Percentiles rank a stretch among this genome's conserved stretches.
phyloP scores from a whole-genome alignment of 2,329 filamentous ascomycete genomes.

The Diaporthe aspalathi region DNA sequence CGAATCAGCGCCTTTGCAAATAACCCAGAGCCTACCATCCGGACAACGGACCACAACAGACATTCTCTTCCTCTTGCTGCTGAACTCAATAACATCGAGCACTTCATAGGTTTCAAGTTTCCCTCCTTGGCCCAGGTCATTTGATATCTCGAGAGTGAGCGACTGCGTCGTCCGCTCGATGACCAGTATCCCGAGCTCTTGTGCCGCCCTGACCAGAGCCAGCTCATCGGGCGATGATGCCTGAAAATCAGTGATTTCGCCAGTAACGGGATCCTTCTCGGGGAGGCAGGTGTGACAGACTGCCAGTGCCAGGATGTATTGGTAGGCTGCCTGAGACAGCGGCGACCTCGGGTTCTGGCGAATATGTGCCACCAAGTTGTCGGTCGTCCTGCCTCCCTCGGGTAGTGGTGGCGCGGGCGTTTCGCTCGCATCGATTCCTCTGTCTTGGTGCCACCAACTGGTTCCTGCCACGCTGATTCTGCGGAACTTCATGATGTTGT shows the following conservation, averaged over 20 bases:
- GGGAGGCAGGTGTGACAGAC: slow-evolving; percentile 93
- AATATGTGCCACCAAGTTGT: slow-evolving; percentile 82
- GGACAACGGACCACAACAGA: slow-evolving; percentile 87
- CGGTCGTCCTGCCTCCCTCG: slow-evolving; percentile 69
- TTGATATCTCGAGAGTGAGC: slow-evolving; percentile 64
- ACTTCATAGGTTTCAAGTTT: slow-evolving; percentile 74
- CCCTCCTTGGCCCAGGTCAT: slow-evolving; percentile 53
- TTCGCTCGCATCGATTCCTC: slow-evolving; percentile 65
- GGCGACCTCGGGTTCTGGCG: slow-evolving; percentile 77
- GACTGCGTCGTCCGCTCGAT: slow-evolving; percentile 78
- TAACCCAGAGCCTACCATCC: slow-evolving; percentile 81
- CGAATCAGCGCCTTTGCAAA: slow-evolving; percentile 93
- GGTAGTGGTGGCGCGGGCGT: slow-evolving; percentile 56
- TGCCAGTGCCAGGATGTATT: slow-evolving; percentile 86
- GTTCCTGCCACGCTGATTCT: slow-evolving; percentile 91
- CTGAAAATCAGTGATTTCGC: slow-evolving; percentile 73
- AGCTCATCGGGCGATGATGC: slow-evolving; percentile 92
- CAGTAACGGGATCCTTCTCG: slow-evolving; percentile 71
- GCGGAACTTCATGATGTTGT: slow-evolving; percentile 95
- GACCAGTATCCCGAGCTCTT: slow-evolving; percentile 85
- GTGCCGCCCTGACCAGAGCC: slow-evolving; percentile 84
- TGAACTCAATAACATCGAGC: slow-evolving; percentile 90
- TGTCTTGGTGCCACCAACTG: slow-evolving; percentile 87
- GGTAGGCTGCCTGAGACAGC: slow-evolving; percentile 76
- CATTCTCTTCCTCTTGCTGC: slow-evolving; percentile 90